These are phyloP conservation scores for Puccinia hordei DNA, from an alignment of 1,284 basidiomycete genomes.

Conservation along the genomic window DNA sequence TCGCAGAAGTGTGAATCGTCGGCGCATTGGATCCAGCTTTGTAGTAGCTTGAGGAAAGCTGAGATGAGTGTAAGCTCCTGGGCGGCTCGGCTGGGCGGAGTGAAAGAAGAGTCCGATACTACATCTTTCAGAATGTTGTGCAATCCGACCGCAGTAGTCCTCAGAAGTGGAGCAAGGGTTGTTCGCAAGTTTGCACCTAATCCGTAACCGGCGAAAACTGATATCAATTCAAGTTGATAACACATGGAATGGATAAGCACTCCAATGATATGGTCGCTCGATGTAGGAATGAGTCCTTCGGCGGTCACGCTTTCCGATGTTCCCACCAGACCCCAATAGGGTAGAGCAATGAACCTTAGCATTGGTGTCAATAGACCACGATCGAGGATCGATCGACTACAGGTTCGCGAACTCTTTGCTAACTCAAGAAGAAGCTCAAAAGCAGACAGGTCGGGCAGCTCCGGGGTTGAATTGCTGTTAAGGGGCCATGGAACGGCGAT, in stretches of 20 bases:
- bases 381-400: slow-evolving; percentile 43
- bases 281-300: background rate
- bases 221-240: slow-evolving; percentile 28
- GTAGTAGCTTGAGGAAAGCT: slow-evolving; percentile 40
- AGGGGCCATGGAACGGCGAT: slow-evolving; percentile 49
- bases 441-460: slow-evolving; percentile 26
- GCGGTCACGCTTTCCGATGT: background rate
- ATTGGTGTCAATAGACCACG: slow-evolving; percentile 46
- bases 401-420: slow-evolving; percentile 31
- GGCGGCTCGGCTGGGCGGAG: background rate
- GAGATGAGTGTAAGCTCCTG: slow-evolving; percentile 38
- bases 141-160: slow-evolving; percentile 28
- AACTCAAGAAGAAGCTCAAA: slow-evolving; percentile 36
- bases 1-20: slow-evolving; percentile 41
- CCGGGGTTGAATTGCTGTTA: background rate
- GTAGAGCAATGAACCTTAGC: slow-evolving; percentile 44
- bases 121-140: slow-evolving; percentile 9
- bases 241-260: slow-evolving; percentile 38
- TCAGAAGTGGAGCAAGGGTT: slow-evolving; percentile 36
- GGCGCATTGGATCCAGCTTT: slow-evolving; percentile 46
- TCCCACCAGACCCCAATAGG: slow-evolving; percentile 34
- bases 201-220: slow-evolving; percentile 43
- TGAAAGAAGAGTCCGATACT: background rate
- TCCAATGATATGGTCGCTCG: slow-evolving; percentile 9
- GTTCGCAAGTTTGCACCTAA: slow-evolving; percentile 44